Percentiles rank a stretch among this genome's conserved stretches.
These are phyloP conservation scores for Phytophthora pseudosyringae DNA, from an alignment of 352 stramenopile genomes.

Conservation along the genomic window DNA sequence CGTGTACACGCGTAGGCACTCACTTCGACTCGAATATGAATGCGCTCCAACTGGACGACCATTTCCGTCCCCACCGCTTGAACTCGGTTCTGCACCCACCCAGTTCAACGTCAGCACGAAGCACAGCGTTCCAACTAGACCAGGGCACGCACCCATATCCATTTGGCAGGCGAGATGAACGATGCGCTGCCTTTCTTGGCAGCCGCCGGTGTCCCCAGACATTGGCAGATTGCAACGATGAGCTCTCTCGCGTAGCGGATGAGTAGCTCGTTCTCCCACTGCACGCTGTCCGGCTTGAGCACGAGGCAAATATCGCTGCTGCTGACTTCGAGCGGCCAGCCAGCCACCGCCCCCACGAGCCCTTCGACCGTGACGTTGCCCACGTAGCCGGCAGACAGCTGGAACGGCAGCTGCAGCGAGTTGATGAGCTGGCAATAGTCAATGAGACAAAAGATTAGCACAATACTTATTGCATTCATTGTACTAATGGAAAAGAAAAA, in stretches of 20 bases:
- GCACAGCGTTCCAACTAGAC: neutral
- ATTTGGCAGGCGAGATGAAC: conserved; percentile 65
- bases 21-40: conserved; percentile 79
- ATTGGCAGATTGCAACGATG: conserved; percentile 62
- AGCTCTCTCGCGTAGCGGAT: conserved; percentile 77
- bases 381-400: conserved; percentile 70
- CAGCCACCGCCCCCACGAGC: conserved; percentile 59
- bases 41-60: conserved; percentile 63
- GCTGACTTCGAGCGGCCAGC: conserved; percentile 57
- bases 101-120: conserved; percentile 4
- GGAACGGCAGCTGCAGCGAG: conserved; percentile 66
- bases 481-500: neutral
- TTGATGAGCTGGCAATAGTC: conserved; percentile 54
- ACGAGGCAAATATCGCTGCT: conserved; percentile 72
- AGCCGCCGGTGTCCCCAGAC: conserved; percentile 36
- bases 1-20: neutral
- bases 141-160: conserved; percentile 49
- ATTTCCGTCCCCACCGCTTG: conserved; percentile 58
- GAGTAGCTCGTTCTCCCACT: conserved; percentile 75
- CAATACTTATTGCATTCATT: neutral
- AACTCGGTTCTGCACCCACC: conserved; percentile 48
- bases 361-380: conserved; percentile 73
- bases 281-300: conserved; percentile 55
- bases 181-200: conserved; percentile 37
- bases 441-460: neutral